These are phyloP conservation scores for Cordyceps cicadae DNA, from an alignment of 2,329 filamentous ascomycete species.

Conservation along the genomic window DNA sequence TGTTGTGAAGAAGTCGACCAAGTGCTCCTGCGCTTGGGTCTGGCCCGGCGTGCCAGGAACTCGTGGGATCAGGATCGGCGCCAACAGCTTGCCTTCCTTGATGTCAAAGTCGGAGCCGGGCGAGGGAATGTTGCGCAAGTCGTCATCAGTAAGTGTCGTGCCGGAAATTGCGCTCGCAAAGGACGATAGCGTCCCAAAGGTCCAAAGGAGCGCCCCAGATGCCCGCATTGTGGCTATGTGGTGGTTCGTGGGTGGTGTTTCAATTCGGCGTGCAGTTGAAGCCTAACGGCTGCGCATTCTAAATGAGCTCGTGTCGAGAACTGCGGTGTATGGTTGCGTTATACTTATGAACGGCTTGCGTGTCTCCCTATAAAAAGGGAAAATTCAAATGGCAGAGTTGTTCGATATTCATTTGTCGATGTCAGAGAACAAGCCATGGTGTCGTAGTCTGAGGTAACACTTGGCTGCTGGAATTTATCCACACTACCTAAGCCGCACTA, in stretches of 20 bases:
- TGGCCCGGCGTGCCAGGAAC: constrained; percentile 82
- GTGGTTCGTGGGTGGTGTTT: background rate
- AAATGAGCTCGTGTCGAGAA: background rate
- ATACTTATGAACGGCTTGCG: background rate
- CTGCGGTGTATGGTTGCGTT: background rate
- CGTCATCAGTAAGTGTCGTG: constrained; percentile 60
- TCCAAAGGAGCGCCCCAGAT: constrained; percentile 3
- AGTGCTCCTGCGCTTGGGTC: constrained; percentile 64
- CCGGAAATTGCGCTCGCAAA: constrained; percentile 29
- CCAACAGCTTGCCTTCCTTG: constrained; percentile 62
- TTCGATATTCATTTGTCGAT: background rate
- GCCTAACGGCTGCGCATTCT: background rate
- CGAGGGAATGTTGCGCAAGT: constrained; percentile 63
- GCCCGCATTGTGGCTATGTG: constrained; percentile 2
- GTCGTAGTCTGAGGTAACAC: background rate
- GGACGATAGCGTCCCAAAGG: constrained; percentile 8
- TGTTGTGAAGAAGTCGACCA: constrained; percentile 69
- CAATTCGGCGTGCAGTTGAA: background rate
- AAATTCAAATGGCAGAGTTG: background rate
- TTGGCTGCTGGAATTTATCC: background rate
- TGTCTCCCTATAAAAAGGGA: background rate
- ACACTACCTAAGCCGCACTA: background rate
- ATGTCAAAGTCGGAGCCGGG: constrained; percentile 73
- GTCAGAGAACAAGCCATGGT: background rate
- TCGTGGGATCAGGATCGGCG: constrained; percentile 79